Evolutionary conservation across 768 basidiomycete genomes (phyloP), one percentile per base, ranked within the genome.

Genomic region (Pulveroboletus ravenelii): DNA sequence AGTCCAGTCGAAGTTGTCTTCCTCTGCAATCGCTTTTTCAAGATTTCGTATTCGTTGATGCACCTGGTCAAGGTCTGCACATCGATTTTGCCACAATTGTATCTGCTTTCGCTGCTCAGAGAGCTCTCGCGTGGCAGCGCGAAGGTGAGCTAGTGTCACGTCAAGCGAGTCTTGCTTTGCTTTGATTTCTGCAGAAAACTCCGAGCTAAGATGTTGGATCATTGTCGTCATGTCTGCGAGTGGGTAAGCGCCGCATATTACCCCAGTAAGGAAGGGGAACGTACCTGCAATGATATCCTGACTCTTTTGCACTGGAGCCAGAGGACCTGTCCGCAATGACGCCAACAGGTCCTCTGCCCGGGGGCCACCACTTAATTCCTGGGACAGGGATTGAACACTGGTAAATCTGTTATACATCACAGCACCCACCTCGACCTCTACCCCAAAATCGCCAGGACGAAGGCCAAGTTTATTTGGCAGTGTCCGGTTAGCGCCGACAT

Each of bases 381-480:
- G 49, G 29, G 53, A 29, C 9, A 53, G 8, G 41, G 41, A 20
- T 25, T 56, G 34, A 59, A 31, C 15, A 35, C 10, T 1, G 12
- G 35, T 17, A 6, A 15, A 45, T 23, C 47, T 5, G 29, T n/a
- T 45, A 18, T 45, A 36, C 25, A 12, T 3, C 8, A 17, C 6
- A 30, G 23, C 40, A 66, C 81, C 54, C 59, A 89, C 94, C 74
- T 94, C 91, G 10, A 84, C 84, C 64, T 94, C 92, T 4, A 98
- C 82, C 15, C 96, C 96, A 63, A 94, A 99, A 67, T 99, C 96
- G 8, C 86, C 91, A 2, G 96, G 89, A 46, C 90, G 78, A 62
- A 99, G 70, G 4, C 96, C 96, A 39, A 99, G 74, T 65, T 97
- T 97, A 70, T 99, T 99, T 17, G 87, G 80, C 53, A 90, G 74